Evolutionary conservation across 768 basidiomycete genomes (phyloP), one percentile per base, ranked within the genome.

Genomic region (Pleurotus ostreatus): DNA sequence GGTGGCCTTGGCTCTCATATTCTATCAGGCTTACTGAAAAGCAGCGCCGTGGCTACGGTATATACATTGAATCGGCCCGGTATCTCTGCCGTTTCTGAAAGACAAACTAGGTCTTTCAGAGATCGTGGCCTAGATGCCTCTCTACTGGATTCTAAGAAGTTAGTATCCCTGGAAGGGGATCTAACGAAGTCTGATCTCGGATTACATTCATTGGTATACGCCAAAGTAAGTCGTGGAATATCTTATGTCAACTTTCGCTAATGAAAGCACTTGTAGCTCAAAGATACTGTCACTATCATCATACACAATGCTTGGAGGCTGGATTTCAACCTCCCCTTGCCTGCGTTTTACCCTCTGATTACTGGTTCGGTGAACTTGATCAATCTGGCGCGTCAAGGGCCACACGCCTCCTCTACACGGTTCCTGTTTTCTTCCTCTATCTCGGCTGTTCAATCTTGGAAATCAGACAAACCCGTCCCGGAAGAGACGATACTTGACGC

Each of bases 281-380:
- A 6, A 51, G 60, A 20, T 61, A 9, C 64, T 4, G 55, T 66
- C 3, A 71, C 66, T 1, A 41, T 62, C 6, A 66, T 78, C 52
- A 68, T 75, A 2, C 73, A 75, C 55, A 72, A 68, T 47, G 77
- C 78, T 8, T 81, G 80, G 81, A 68, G 67, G 1, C 67, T 82
- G 20, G 77, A 82, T 63, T 79, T 82, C 62, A 76, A 76, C 47
- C 66, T 77, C 0, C 62, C 67, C 6, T 61, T 79, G 30, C 64
- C 71, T 2, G 78, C 78, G 4, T 80, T 81, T 45, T 77, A 80
- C 52, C 59, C 70, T 3, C 70, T 77, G 55, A 66, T 81, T 22
- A 62, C 63, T 18, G 75, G 75, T 15, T 76, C 73, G 1, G 65
- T 75, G 13, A 73, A 75, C 61, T 65, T 79, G 18, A 65, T 79